A percentile compares a stretch with the other conserved stretches of the same genome.
Evolutionary conservation across 768 basidiomycete genomes (phyloP).

Genomic region (Kwoniella dendrophila): DNA sequence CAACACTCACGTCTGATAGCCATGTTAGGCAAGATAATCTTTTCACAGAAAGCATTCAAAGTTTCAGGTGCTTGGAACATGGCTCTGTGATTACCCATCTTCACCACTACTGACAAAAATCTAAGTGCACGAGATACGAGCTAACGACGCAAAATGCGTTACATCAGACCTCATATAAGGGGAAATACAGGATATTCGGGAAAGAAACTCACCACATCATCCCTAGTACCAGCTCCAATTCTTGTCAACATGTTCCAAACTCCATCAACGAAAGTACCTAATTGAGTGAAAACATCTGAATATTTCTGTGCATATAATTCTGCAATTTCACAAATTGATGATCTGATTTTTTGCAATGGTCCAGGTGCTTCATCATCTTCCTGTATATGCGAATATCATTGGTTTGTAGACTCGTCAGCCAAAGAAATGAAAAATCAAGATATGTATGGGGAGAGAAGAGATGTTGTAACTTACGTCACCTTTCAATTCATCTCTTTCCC

Average conservation of each 20-base stretch:
- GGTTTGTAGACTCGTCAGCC: not conserved
- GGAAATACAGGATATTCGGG: not conserved
- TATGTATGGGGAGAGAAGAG: not conserved
- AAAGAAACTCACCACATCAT: constrained; percentile 67
- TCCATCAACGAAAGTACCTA: constrained; percentile 68
- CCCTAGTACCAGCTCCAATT: constrained; percentile 64
- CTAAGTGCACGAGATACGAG: constrained; percentile 87
- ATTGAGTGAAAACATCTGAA: constrained; percentile 57
- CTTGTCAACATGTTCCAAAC: constrained; percentile 88
- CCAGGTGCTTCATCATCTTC: constrained; percentile 79
- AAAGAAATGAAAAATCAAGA: not conserved
- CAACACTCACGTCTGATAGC: constrained; percentile 64
- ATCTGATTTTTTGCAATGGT: constrained; percentile 85
- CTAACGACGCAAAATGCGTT: constrained; percentile 21
- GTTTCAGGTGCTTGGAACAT: constrained; percentile 78
- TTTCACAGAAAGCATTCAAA: constrained; percentile 78
- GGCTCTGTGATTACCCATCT: constrained; percentile 75
- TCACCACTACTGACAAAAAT: constrained; percentile 90
- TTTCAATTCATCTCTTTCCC: constrained; percentile 71
- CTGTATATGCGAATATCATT: constrained; percentile 20
- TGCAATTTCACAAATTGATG: constrained; percentile 83
- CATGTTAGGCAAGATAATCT: constrained; percentile 93
- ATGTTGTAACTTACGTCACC: constrained; percentile 66
- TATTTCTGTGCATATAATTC: constrained; percentile 65
- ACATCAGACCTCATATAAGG: not conserved